Evolutionary conservation across 2,329 filamentous ascomycete genomes (phyloP).

Genomic region (Paraconiothyrium sp.): DNA sequence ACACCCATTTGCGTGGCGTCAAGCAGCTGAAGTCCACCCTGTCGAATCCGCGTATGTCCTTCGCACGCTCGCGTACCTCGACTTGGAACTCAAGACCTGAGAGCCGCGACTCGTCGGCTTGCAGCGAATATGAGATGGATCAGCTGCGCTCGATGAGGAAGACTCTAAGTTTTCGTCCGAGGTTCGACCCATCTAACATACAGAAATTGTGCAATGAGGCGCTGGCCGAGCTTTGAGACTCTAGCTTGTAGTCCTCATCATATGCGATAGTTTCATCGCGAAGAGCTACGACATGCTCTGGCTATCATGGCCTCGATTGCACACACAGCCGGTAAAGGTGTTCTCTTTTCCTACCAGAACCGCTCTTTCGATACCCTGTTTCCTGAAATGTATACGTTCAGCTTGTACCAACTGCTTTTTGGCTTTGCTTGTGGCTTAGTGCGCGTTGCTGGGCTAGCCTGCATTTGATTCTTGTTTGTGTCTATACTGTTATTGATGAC

Average conservation of each 20-base stretch:
- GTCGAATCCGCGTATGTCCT: constrained; percentile 25
- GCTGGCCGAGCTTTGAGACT: constrained; percentile 35
- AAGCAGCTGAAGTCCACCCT: constrained; percentile 31
- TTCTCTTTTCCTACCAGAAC: neutral
- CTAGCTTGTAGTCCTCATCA: neutral
- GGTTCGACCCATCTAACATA: constrained; percentile 42
- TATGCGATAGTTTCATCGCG: neutral
- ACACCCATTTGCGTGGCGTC: constrained; percentile 39
- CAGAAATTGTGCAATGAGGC: constrained; percentile 40
- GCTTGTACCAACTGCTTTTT: neutral
- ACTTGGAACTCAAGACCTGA: constrained; percentile 25
- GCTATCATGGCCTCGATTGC: too few species aligned
- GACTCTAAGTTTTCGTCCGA: constrained; percentile 32
- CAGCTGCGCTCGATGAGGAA: constrained; percentile 27
- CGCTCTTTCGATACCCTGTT: constrained; percentile 15
- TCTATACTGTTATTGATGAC: neutral
- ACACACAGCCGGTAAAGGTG: neutral
- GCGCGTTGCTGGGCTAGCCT: constrained; percentile 2
- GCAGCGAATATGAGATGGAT: constrained; percentile 24
- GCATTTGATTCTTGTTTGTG: neutral
- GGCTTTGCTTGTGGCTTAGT: neutral
- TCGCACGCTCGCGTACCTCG: constrained; percentile 28
- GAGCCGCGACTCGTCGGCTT: constrained; percentile 20
- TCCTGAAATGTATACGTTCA: constrained; percentile 1
- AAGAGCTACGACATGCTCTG: too few species aligned